phyloP scores from a whole-genome alignment of 345 rosid genomes.

The Salix koriyanagi region DNA sequence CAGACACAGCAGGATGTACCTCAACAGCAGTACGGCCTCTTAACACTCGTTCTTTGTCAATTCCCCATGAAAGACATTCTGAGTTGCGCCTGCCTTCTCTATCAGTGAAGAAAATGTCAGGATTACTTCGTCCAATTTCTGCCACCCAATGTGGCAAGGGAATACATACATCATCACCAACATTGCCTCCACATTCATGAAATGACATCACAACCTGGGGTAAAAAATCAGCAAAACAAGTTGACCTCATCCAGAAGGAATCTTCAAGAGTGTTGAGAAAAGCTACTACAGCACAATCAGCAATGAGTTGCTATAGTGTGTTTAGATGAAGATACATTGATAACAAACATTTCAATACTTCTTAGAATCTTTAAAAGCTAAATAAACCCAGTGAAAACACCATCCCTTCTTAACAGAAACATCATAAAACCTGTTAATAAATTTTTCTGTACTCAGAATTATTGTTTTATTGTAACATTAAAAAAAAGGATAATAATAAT shows the following conservation, averaged over 20 bases:
- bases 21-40: slow-evolving; percentile 92
- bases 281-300: not conserved
- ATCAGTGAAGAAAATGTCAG: slow-evolving; percentile 92
- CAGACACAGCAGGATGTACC: slow-evolving; percentile 40
- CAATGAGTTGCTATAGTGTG: not conserved
- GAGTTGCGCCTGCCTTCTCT: slow-evolving; percentile 94
- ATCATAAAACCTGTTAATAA: not conserved
- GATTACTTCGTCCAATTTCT: slow-evolving; percentile 84
- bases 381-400: not conserved
- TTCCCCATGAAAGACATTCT: slow-evolving; percentile 97
- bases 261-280: slow-evolving; percentile 3
- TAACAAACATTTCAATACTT: not conserved
- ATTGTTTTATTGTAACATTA: not conserved
- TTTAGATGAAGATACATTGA: not conserved
- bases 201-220: slow-evolving; percentile 91
- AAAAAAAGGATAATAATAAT: no score
- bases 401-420: not conserved
- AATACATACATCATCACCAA: slow-evolving; percentile 95
- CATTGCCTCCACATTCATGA: slow-evolving; percentile 98
- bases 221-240: slow-evolving; percentile 8
- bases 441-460: not conserved
- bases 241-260: slow-evolving; percentile 15
- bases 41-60: slow-evolving; percentile 87
- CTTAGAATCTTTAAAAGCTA: not conserved
- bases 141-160: slow-evolving; percentile 98